Evolutionary conservation across 2,329 filamentous ascomycete species (phyloP), one percentile per base, ranked within the genome.

Genomic region (Xylariaceae sp.): DNA sequence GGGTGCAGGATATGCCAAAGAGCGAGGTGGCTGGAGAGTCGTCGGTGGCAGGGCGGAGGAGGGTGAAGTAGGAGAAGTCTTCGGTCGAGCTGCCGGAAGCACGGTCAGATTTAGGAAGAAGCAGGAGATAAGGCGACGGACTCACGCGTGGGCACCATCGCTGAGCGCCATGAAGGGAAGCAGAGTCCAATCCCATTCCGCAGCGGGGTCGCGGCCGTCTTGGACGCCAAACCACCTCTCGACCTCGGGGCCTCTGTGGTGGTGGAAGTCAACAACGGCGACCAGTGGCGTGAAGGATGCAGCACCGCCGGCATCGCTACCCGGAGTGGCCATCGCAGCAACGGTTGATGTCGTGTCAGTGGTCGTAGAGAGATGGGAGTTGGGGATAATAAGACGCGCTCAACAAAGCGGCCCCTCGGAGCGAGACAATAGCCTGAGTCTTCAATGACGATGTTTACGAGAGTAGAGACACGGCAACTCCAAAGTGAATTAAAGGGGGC

Each of bases 51-150:
- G 83, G 81, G 22, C 82, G 80, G 47, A 89, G 77, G 41, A 98
- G 82, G 7, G 92, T 97, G 66, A 98, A 98, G 72, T 98, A 98
- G 41, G 91, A 96, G 73, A 97, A 98, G 70, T 97, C 93, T 70
- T 98, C 93, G 47, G 85, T 86, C 19, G 88, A 84, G 45, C 88
- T 93, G 60, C 35, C 32, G 23, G 22, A 22, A 40, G 22, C 37
- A 22, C 6, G 38, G 40, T 55, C 39, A 54, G 50, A 42, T 25
- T 29, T 22, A 21, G 29, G 27, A 5, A 17, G 35, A 11, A 14
- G 21, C 16, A n/a, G 21, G 14, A 29, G n/a, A 6, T 6, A 20
- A 25, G 36, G 43, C 47, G 42, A 14, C 40, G 38, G 47, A 75
- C 85, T 71, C 76, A 93, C 83, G 90, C 83, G 74, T 98, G 93